These are phyloP conservation scores for Mycena polygramma DNA, from an alignment of 768 basidiomycete species.

Conservation along the genomic window DNA sequence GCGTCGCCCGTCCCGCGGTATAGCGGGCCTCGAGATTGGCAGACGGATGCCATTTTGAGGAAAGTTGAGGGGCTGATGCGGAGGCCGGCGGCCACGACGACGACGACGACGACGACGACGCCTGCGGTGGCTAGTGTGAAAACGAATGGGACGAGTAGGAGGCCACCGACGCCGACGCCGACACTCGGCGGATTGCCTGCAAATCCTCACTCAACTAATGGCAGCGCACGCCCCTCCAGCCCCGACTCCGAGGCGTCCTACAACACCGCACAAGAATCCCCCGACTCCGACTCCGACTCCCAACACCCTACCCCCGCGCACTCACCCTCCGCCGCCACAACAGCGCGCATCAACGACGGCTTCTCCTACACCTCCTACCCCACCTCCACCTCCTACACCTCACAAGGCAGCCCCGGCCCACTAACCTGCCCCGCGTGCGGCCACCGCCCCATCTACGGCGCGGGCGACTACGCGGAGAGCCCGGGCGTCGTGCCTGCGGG, in stretches of 20 bases:
- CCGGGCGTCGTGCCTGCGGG: conserved; percentile 62
- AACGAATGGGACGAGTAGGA: neutral
- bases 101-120: too few species aligned
- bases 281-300: neutral
- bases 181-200: neutral
- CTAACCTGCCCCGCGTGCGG: conserved; percentile 36
- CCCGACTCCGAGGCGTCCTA: conserved; percentile 24
- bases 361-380: neutral
- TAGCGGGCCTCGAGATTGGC: conserved; percentile 63
- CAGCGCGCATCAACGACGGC: neutral
- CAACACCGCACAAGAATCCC: conserved; percentile 19
- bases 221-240: neutral
- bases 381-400: neutral
- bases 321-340: too few species aligned
- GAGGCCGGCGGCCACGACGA: neutral
- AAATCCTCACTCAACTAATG: neutral
- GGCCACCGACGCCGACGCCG: conserved; percentile 15
- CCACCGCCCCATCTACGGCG: conserved; percentile 14
- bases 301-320: too few species aligned
- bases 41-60: conserved; percentile 55
- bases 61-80: conserved; percentile 28
- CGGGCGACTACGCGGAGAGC: conserved; percentile 33
- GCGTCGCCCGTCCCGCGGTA: conserved; percentile 62
- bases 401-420: neutral
- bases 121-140: conserved; percentile 1